phyloP scores from a whole-genome alignment of 1,284 basidiomycete species.

The Boletellus deceptivus region DNA sequence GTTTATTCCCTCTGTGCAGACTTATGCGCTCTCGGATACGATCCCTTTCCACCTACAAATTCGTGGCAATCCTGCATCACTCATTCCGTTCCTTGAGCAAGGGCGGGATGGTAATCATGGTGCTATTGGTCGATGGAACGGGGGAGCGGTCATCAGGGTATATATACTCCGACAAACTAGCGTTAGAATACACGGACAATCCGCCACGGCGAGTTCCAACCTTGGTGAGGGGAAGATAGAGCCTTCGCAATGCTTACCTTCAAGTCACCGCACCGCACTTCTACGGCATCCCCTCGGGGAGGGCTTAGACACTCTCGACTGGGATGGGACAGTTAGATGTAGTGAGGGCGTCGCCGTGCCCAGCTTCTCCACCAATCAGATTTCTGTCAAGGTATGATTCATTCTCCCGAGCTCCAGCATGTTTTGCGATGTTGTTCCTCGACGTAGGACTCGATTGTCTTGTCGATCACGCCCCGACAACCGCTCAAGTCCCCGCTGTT shows the following conservation, averaged over 20 bases:
- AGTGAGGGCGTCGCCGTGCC: conserved; percentile 15
- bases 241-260: conserved; percentile 8
- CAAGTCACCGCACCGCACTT: conserved; percentile 3
- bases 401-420: neutral
- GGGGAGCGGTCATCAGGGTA: conserved; percentile 21
- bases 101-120: conserved; percentile 2
- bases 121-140: neutral
- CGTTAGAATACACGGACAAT: conserved; percentile 19
- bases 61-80: conserved; percentile 24
- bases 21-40: conserved; percentile 28
- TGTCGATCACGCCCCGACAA: conserved; percentile 27
- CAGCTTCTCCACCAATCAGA: conserved; percentile 22
- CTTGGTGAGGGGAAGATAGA: conserved; percentile 26
- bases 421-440: neutral
- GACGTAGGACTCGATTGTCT: conserved; percentile 26
- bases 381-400: conserved; percentile 26
- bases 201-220: neutral
- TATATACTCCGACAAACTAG: conserved; percentile 23
- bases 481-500: conserved; percentile 31
- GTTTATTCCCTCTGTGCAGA: conserved; percentile 29
- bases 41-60: conserved; percentile 35
- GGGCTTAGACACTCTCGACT: conserved; percentile 27
- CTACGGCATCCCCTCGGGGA: conserved; percentile 12
- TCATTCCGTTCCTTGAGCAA: conserved; percentile 28
- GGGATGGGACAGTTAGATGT: conserved; percentile 29